Percentiles rank a stretch among this genome's conserved stretches.
These are phyloP conservation scores for Monilinia vaccinii-corymbosi DNA, from an alignment of 2,329 filamentous ascomycete genomes.

Conservation along the genomic window DNA sequence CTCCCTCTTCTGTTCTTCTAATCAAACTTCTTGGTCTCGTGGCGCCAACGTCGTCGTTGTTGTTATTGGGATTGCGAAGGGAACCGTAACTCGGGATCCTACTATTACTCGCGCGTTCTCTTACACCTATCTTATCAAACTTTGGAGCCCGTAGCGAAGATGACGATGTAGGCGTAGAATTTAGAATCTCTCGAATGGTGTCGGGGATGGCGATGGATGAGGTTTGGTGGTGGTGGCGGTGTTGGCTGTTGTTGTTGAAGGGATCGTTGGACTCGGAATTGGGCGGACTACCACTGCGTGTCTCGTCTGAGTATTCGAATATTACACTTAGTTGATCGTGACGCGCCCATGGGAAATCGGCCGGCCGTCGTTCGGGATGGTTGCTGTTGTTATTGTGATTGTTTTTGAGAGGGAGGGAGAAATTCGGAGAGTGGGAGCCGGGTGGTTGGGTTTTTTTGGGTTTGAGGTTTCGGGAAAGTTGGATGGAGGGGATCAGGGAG, in stretches of 20 bases:
- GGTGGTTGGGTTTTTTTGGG: not conserved
- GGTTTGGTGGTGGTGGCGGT: not conserved
- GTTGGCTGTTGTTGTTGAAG: not conserved
- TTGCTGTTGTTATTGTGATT: too few relatives aligned
- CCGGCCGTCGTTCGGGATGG: not conserved
- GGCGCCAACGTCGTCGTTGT: not conserved
- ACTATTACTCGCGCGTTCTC: not conserved
- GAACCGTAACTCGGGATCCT: not conserved
- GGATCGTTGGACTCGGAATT: not conserved
- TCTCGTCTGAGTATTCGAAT: conserved; percentile 18
- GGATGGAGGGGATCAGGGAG: not conserved
- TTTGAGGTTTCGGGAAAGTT: not conserved
- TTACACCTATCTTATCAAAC: not conserved
- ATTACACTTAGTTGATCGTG: conserved; percentile 23
- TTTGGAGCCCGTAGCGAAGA: not conserved
- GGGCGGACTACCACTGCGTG: not conserved
- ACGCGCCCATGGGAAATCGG: conserved; percentile 19
- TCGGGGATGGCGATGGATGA: not conserved
- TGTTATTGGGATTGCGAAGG: not conserved
- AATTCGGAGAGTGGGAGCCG: not conserved
- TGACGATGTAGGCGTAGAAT: not conserved
- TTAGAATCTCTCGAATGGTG: not conserved
- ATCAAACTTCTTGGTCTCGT: not conserved
- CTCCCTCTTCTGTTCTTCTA: not conserved
- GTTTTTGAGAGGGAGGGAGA: not conserved